Evolutionary conservation across 352 stramenopile species (phyloP), one percentile per base, ranked within the genome.

Genomic region (Phytophthora europaea): DNA sequence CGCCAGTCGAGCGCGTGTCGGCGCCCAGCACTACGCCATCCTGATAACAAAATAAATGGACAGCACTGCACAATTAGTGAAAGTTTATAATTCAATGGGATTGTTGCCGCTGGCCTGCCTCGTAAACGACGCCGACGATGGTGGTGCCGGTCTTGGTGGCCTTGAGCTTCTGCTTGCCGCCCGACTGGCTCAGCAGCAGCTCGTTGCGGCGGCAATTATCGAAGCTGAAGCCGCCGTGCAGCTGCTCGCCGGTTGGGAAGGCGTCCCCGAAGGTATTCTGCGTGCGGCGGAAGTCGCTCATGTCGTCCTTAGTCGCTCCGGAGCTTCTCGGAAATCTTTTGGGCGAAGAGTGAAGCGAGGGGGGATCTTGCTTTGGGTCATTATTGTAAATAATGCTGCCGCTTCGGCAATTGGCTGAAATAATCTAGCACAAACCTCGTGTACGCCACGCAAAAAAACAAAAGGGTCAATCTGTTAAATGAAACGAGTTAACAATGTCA

Each of bases 1-100:
- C 97, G 26, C 91, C 94, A 2, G 98, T 99, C 20, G 98, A 98
- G 70, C 98, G 96, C 68, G 98, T 99, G 79, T 99, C 98, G 6
- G 98, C 98, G 26, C 97, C 98, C 6, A 99, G 85, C 28, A 99
- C 97, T 1, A 99, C 94, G 22, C 98, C 98, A 59, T 98, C 96
- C 81, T 93, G 28, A n/a, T 20, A 18, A 20, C 59, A 4, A 18
- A 20, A 66, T 65, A 36, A 65, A 54, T 28, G 31, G 33, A 43
- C 34, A 55, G 18, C 10, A 51, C 51, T 43, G 10, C 31, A 38
- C n/a, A 20, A 54, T 26, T 40, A 28, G 36, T 15, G 16, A 43
- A 16, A 5, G 34, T 40, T 40, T 4, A 16, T 15, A 40, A 31
- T 31, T 7, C 36, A 43, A 18, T 43, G 36, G 36, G 12, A 18